A percentile compares a stretch with the other conserved stretches of the same genome.
Conservation (phyloP, 305 asterid genomes). For the Euphrasia arctica region DNA sequence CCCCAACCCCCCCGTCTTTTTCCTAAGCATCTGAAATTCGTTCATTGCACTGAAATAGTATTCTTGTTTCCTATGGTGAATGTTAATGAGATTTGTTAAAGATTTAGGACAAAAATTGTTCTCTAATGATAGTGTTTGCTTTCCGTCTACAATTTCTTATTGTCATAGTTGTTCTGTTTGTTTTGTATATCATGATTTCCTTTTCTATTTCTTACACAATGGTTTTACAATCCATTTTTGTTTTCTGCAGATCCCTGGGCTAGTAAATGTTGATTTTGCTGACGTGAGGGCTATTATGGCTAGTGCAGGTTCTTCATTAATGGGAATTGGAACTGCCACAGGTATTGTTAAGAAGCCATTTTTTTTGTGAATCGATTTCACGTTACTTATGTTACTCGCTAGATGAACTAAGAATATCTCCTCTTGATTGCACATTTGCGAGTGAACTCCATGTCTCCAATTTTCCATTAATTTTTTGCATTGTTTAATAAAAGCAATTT, state of each 20-base stretch:
- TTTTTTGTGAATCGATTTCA: constrained; percentile 1
- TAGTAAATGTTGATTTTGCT: constrained; percentile 98
- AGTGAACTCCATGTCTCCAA: constrained; percentile 8
- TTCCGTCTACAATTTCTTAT: constrained; percentile 14
- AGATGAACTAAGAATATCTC: constrained; percentile 10
- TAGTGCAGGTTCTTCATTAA: constrained; percentile 92
- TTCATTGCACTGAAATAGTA: constrained; percentile 3
- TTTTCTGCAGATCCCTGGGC: constrained; percentile 77
- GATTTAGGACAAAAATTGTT: background rate
- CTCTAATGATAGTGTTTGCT: background rate
- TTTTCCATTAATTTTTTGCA: background rate
- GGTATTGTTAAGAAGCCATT: constrained; percentile 44
- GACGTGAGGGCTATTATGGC: constrained; percentile 99
- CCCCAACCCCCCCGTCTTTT: background rate
- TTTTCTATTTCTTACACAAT: constrained; percentile 4
- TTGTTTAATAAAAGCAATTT: constrained; percentile 15
- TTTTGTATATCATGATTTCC: background rate
- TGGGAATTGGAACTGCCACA: constrained; percentile 99
- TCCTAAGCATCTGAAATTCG: constrained; percentile 5
- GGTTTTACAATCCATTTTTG: constrained; percentile 27
- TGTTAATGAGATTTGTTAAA: constrained; percentile 3
- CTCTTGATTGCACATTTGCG: background rate
- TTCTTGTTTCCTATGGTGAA: constrained; percentile 3
- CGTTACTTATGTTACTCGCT: constrained; percentile 15
- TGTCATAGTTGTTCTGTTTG: background rate